Conservation (phyloP, 148 eudicot species). For the Mesembryanthemum crystallinum region DNA sequence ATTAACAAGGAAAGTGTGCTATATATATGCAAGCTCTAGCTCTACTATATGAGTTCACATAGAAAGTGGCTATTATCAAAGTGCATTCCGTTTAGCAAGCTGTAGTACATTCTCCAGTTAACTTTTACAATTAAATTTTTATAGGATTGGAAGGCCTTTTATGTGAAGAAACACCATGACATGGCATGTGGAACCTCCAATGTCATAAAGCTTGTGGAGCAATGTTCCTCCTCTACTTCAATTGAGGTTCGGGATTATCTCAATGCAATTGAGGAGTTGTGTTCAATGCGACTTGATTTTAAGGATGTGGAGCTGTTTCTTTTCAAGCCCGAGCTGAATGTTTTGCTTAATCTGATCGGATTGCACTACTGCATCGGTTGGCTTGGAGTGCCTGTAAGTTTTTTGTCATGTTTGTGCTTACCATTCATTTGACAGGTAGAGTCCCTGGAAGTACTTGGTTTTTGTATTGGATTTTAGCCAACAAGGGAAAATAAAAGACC, state of each 20-base stretch:
- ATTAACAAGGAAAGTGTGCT: neutral
- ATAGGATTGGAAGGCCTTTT: conserved; percentile 64
- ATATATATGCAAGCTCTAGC: neutral
- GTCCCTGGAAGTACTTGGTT: neutral
- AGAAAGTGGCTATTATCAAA: neutral
- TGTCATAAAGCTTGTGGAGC: conserved; percentile 48
- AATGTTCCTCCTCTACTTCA: conserved; percentile 46
- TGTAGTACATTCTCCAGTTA: neutral
- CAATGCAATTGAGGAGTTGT: conserved; percentile 53
- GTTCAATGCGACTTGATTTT: conserved; percentile 55
- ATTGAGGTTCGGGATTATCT: conserved; percentile 72
- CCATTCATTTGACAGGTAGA: neutral
- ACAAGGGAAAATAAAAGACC: neutral
- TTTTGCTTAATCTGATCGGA: conserved; percentile 69
- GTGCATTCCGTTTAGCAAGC: neutral
- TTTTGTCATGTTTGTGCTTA: neutral
- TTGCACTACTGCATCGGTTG: conserved; percentile 71
- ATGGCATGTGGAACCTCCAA: conserved; percentile 44
- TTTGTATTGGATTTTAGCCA: neutral
- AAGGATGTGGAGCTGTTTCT: conserved; percentile 67
- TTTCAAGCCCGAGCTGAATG: conserved; percentile 53
- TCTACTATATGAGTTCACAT: neutral
- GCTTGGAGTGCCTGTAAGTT: conserved; percentile 71
- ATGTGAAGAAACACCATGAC: conserved; percentile 55
- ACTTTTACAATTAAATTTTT: neutral